Evolutionary conservation across 495 filamentous ascomycete species (phyloP), one percentile per base, ranked within the genome.

Genomic region (Aspergillus affinis): DNA sequence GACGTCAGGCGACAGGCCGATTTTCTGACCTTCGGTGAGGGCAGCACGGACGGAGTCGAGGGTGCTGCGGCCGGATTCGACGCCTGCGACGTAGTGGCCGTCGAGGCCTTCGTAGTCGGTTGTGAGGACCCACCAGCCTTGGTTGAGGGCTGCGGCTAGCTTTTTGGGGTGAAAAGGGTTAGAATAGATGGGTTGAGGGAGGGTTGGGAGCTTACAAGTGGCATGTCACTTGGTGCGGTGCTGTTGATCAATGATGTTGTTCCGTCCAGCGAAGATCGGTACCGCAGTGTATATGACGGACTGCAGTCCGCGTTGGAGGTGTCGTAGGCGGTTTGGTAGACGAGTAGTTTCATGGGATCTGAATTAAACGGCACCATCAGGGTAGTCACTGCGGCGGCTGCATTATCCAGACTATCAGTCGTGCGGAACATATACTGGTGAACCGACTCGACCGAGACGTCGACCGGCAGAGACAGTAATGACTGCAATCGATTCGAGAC

Each of bases 21-120:
- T 21, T 15, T 48, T 48, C 5, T n/a, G 46, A 1, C 46, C 36
- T 18, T 30, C n/a, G 53, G 32, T 44, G 53, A 55, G 41, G n/a
- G 6, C 32, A 23, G 27, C 62, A 6, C 67, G 62, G 8, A 61
- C 58, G 12, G 59, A 60, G 27, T 67, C 67, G 13, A 69, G 32
- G 0, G 61, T 58, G 3, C 62, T 60, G 15, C 63, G 52, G 18
- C 65, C 67, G 7, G 62, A 55, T 29, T 61, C 59, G 1, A 64
- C 23, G 4, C 62, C 61, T 8, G 59, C 64, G 9, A 55, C 54
- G 51, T 59, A 71, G 18, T 61, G 27, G 9, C 66, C 69, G 2
- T 66, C 30, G 2, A 65, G 62, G 1, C 69, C 69, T 54, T 69
- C 66, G 47, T 66, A 67, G 52, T 71, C 69, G 0, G 66, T 62